Evolutionary conservation across 1,284 basidiomycete genomes (phyloP).

Genomic region (Malassezia furfur): DNA sequence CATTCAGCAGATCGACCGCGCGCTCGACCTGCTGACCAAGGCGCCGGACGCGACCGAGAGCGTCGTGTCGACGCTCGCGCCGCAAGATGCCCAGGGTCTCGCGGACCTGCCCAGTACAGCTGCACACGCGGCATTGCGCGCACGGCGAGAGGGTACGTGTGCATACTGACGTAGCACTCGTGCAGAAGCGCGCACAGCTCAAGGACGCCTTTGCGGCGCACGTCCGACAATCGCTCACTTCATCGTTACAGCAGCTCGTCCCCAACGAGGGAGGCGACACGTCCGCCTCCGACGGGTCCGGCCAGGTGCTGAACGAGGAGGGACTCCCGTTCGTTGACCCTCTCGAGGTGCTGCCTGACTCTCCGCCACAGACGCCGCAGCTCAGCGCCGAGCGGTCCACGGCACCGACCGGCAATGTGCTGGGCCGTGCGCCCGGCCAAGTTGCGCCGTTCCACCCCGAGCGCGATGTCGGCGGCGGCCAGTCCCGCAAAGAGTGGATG

Average conservation of each 20-base stretch:
- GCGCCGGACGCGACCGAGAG: background rate
- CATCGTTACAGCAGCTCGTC: background rate
- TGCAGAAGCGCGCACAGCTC: background rate
- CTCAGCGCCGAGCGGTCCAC: background rate
- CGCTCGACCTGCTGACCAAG: background rate
- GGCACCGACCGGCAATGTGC: conserved; percentile 3
- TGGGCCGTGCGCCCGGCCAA: conserved; percentile 12
- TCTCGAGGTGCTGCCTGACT: conserved; percentile 27
- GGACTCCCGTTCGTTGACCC: conserved; percentile 44
- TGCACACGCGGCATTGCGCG: background rate
- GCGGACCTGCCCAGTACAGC: background rate
- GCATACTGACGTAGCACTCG: background rate
- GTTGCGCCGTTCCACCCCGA: conserved; percentile 9
- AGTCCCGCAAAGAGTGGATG: conserved; percentile 30
- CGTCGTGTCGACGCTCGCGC: background rate
- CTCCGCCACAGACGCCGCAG: conserved; percentile 11
- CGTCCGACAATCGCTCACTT: background rate
- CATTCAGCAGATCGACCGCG: background rate
- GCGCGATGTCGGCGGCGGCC: background rate
- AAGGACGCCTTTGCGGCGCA: conserved; percentile 10
- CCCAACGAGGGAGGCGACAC: background rate
- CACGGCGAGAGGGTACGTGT: background rate
- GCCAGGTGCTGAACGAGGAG: conserved; percentile 42
- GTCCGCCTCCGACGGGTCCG: background rate
- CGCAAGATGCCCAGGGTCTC: background rate